These are phyloP conservation scores for Cenchrus americanus DNA, from an alignment of 176 grass and related monocot species.

Conservation along the genomic window DNA sequence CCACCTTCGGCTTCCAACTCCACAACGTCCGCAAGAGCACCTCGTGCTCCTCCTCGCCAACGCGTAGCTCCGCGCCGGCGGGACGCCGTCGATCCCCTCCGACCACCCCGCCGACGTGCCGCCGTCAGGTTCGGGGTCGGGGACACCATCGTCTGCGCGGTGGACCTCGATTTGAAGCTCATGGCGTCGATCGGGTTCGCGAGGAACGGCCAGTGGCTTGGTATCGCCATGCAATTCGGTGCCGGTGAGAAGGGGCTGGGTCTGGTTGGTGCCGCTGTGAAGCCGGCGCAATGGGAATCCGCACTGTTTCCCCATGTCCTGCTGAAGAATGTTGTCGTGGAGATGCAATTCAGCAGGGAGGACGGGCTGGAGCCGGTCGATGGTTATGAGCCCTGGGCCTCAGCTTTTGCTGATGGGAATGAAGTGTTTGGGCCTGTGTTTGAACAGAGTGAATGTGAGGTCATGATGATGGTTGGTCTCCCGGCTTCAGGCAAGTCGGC, in stretches of 20 bases:
- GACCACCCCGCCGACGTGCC: too few species aligned
- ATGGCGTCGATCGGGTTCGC: constrained; percentile 61
- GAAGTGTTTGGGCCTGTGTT: constrained; percentile 47
- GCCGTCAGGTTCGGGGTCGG: constrained; percentile 50
- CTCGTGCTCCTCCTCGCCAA: too few species aligned
- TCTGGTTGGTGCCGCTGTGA: constrained; percentile 39
- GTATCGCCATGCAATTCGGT: constrained; percentile 51
- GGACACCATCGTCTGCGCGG: constrained; percentile 64
- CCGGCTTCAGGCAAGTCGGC: constrained; percentile 70
- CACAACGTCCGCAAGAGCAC: too few species aligned
- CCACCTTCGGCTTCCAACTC: too few species aligned
- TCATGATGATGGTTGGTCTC: constrained; percentile 77
- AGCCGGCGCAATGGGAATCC: constrained; percentile 53
- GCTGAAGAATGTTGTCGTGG: constrained; percentile 66
- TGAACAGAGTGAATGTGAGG: constrained; percentile 44
- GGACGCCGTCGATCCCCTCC: too few species aligned
- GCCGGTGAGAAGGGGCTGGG: constrained; percentile 49
- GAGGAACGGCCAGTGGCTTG: constrained; percentile 59
- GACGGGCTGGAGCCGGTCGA: constrained; percentile 57
- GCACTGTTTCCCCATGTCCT: constrained; percentile 64
- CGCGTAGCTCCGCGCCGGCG: too few species aligned
- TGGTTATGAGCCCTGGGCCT: constrained; percentile 62
- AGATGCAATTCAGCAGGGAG: constrained; percentile 65
- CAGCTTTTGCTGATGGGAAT: constrained; percentile 41
- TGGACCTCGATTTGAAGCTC: constrained; percentile 62